Evolutionary conservation across 352 stramenopile genomes (phyloP).

Genomic region (Elongisporangium anandrum): DNA sequence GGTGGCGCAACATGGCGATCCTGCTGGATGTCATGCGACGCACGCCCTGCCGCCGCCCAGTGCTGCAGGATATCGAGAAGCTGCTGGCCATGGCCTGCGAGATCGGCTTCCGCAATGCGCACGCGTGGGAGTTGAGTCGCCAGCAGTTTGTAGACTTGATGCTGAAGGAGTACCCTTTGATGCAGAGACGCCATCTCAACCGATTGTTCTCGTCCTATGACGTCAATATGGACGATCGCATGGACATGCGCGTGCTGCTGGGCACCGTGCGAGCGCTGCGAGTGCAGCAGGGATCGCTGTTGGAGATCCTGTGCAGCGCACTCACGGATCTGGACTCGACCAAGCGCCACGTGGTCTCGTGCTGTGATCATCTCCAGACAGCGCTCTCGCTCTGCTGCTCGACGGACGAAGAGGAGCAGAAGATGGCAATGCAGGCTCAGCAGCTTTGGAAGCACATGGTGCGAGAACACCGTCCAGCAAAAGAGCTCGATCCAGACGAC

Average conservation of each 20-base stretch:
- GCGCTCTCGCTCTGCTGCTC: conserved; percentile 35
- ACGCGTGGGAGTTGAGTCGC: conserved; percentile 25
- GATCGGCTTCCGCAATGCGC: conserved; percentile 34
- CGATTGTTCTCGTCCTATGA: conserved; percentile 65
- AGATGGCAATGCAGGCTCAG: conserved; percentile 16
- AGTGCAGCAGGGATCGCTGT: conserved; percentile 45
- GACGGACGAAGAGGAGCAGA: conserved; percentile 34
- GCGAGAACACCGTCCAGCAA: conserved; percentile 1
- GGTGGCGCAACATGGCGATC: conserved; percentile 38
- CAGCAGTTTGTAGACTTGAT: conserved; percentile 48
- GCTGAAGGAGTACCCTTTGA: conserved; percentile 38
- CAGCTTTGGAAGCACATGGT: conserved; percentile 19
- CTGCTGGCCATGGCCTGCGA: conserved; percentile 43
- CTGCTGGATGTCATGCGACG: conserved; percentile 52
- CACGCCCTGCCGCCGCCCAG: conserved; percentile 47
- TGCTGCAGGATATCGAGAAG: conserved; percentile 70
- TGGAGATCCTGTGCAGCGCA: conserved; percentile 41
- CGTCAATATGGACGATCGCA: conserved; percentile 30
- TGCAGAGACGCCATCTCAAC: conserved; percentile 40
- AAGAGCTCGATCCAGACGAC: neutral
- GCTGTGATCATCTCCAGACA: conserved; percentile 12
- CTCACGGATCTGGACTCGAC: conserved; percentile 45
- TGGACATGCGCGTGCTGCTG: conserved; percentile 56
- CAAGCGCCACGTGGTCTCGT: conserved; percentile 16
- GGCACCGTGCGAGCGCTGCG: conserved; percentile 45